phyloP scores from a whole-genome alignment of 352 stramenopile species.

The Aphanomyces astaci region DNA sequence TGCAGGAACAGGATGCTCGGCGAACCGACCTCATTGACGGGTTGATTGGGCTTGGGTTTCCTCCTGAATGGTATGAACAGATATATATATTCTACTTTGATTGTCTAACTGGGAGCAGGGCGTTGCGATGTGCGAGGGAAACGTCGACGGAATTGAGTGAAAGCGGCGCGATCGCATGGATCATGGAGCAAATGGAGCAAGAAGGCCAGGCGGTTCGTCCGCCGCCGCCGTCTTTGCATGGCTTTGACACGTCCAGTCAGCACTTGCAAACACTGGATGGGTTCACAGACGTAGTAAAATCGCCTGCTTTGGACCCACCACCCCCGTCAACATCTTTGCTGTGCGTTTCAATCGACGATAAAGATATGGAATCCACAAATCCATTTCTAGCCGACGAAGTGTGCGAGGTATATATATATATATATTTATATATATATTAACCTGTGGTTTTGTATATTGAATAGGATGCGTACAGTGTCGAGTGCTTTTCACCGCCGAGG shows the following conservation, averaged over 20 bases:
- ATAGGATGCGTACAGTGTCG: neutral
- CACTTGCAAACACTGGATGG: constrained; percentile 16
- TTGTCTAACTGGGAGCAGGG: constrained; percentile 25
- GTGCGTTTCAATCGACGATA: too few species aligned
- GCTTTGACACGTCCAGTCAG: neutral
- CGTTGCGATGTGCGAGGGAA: constrained; percentile 49
- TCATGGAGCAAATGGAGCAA: constrained; percentile 86
- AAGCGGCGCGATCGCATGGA: constrained; percentile 76
- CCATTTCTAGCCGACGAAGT: constrained; percentile 3
- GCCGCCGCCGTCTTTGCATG: neutral
- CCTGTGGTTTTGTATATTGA: too few species aligned
- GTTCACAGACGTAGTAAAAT: neutral
- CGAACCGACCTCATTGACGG: constrained; percentile 59
- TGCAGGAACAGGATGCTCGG: constrained; percentile 25
- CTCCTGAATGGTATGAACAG: constrained; percentile 53
- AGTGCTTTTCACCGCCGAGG: neutral
- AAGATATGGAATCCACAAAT: neutral
- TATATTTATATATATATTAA: too few species aligned
- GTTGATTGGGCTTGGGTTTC: constrained; percentile 77
- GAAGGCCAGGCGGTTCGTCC: constrained; percentile 26
- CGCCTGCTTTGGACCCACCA: neutral
- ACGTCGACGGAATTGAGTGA: constrained; percentile 41
- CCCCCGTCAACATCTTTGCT: too few species aligned
- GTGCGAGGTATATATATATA: constrained; percentile 13
- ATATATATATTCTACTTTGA: neutral